Evolutionary conservation across 306 rosid species (phyloP), one percentile per base, ranked within the genome.

Genomic region (Rosa lucieae): DNA sequence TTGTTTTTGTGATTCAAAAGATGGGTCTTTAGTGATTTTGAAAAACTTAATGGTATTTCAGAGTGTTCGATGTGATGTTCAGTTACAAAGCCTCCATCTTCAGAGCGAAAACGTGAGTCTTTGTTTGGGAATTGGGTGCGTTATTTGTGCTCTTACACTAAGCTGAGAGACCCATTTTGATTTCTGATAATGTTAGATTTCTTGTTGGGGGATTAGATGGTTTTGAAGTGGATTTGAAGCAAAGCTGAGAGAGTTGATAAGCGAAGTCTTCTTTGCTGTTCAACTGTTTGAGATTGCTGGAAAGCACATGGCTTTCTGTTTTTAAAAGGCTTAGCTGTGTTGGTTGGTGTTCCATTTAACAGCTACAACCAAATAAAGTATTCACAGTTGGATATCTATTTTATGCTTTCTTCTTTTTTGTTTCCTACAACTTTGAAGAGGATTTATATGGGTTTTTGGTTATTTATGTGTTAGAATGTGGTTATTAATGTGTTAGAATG

Each of bases 201-300:
- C 51, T 77, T 61, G 77, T 47, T 71, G 79, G 74, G 78, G 70
- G 66, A 32, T 83, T 72, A 83, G 76, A 63, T 70, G 76, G 65
- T 76, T 65, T 77, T 73, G 73, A 70, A 86, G 78, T 82, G 78
- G 80, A 76, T 85, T 84, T 78, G 82, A 77, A 84, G 86, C 89
- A 74, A 88, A 80, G 87, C 63, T 78, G 81, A 51, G 62, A 79
- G 83, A 88, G 79, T 80, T 66, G 78, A 75, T 61, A 75, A 66
- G 81, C 88, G 12, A 83, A 73, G 73, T 75, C 79, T 48, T 78
- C 78, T 42, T n/a, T 83, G 66, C 15, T 67, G 75, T 52, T 40
- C 52, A 67, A 80, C 58, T 70, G 52, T 77, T 42, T 78, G 66
- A 62, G 73, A 76, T 70, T 79, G 79, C 70, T 58, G 59, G 79